Percentiles rank a stretch among this genome's conserved stretches.
phyloP scores from a whole-genome alignment of 1,284 basidiomycete genomes.

The Ganoderma meredithae region DNA sequence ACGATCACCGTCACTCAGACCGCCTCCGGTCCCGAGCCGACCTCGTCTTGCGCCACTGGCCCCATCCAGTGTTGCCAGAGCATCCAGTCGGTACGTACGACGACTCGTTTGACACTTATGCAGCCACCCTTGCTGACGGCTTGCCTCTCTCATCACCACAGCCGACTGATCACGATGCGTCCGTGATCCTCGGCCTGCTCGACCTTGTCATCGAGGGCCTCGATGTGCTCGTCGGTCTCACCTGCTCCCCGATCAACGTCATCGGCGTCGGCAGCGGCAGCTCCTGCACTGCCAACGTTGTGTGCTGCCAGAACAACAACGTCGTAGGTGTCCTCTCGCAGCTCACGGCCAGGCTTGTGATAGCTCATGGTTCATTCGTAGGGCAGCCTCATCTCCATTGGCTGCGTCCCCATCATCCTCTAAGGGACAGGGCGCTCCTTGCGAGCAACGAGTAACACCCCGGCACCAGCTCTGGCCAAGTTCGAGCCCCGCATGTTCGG shows the following conservation, averaged over 20 bases:
- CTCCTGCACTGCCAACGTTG: constrained; percentile 29
- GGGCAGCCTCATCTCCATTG: constrained; percentile 35
- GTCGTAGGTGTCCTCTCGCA: constrained; percentile 18
- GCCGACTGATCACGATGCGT: constrained; percentile 1
- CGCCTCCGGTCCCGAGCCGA: constrained; percentile 26
- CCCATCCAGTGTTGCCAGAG: constrained; percentile 43
- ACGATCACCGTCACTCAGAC: constrained; percentile 27
- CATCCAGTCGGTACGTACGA: constrained; percentile 25
- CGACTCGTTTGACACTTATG: not conserved
- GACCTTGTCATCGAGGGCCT: constrained; percentile 31
- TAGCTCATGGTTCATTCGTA: not conserved
- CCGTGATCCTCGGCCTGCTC: constrained; percentile 29
- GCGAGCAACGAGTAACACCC: not conserved
- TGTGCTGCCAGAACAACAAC: constrained; percentile 39
- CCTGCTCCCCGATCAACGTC: constrained; percentile 34
- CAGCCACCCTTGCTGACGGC: not conserved
- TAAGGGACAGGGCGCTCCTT: constrained; percentile 1
- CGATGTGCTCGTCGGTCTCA: constrained; percentile 31
- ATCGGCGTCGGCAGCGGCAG: constrained; percentile 29
- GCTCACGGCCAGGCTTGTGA: not conserved
- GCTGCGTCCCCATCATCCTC: constrained; percentile 31
- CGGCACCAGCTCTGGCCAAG: not conserved
- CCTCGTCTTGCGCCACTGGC: constrained; percentile 37
- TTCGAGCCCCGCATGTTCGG: not conserved
- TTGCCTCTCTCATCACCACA: not conserved